A percentile compares a stretch with the other conserved stretches of the same genome.
Conservation (phyloP, 495 filamentous ascomycete species). For the Beverwykella pulmonaria region DNA sequence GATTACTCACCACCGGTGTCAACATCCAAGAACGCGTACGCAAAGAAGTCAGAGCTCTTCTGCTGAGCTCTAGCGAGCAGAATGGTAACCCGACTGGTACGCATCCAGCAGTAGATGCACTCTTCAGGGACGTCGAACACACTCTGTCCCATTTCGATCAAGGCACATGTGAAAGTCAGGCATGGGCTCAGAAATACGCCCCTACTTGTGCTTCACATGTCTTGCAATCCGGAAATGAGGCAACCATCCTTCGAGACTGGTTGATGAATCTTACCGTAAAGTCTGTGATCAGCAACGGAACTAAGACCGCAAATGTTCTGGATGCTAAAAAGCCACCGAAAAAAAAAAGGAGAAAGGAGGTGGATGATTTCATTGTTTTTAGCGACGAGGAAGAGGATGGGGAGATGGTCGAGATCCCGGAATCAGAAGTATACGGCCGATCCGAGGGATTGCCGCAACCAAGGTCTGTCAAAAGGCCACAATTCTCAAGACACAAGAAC, state of each 20-base stretch:
- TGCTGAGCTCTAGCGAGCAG: conserved; percentile 13
- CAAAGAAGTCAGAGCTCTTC: conserved; percentile 12
- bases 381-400: conserved; percentile 82
- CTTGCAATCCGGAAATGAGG: conserved; percentile 74
- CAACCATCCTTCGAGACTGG: conserved; percentile 77
- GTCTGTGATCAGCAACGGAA: conserved; percentile 63
- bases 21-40: conserved; percentile 33
- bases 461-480: conserved; percentile 45
- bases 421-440: conserved; percentile 62
- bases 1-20: conserved; percentile 41
- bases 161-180: conserved; percentile 68
- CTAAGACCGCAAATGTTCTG: neutral
- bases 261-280: conserved; percentile 72
- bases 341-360: conserved; percentile 69
- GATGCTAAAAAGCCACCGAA: conserved; percentile 30
- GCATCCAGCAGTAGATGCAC: conserved; percentile 62
- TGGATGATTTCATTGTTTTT: conserved; percentile 80
- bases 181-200: conserved; percentile 88
- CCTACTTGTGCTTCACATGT: conserved; percentile 70
- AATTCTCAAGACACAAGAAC: conserved; percentile 46
- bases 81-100: conserved; percentile 1
- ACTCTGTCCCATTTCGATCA: conserved; percentile 79
- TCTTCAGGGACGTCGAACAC: conserved; percentile 61
- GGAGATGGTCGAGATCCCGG: conserved; percentile 73
- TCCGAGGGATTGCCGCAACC: conserved; percentile 19